Evolutionary conservation across 176 grass and related monocot species (phyloP).

Genomic region (Triticum dicoccoides): DNA sequence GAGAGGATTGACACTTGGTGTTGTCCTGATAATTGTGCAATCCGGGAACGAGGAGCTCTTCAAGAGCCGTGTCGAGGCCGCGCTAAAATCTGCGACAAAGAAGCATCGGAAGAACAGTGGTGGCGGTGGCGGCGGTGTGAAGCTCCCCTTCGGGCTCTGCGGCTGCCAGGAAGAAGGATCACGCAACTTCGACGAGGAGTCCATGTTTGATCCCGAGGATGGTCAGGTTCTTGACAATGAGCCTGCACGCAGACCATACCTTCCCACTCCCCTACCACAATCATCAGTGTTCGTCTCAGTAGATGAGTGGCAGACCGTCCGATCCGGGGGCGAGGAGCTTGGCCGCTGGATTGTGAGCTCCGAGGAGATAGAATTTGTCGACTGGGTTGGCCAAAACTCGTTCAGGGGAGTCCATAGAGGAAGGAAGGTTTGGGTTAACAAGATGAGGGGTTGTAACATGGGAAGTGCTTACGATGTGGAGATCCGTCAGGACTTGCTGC

Average conservation of each 20-base stretch:
- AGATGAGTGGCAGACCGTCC: constrained; percentile 95
- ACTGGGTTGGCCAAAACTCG: constrained; percentile 69
- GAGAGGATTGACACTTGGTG: constrained; percentile 89
- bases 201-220: constrained; percentile 77
- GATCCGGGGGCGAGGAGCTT: constrained; percentile 85
- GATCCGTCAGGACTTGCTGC: constrained; percentile 84
- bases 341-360: constrained; percentile 73
- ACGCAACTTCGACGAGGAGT: constrained; percentile 75
- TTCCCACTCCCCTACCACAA: constrained; percentile 70
- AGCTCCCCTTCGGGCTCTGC: constrained; percentile 92
- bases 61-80: constrained; percentile 68
- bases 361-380: constrained; percentile 82
- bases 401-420: constrained; percentile 74
- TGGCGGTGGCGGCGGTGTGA: constrained; percentile 47
- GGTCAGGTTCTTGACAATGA: constrained; percentile 56
- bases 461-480: constrained; percentile 89
- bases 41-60: constrained; percentile 65
- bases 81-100: constrained; percentile 62
- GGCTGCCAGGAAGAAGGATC: constrained; percentile 95
- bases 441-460: constrained; percentile 89
- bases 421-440: constrained; percentile 87
- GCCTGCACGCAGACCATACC: constrained; percentile 40
- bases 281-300: constrained; percentile 88
- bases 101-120: constrained; percentile 66
- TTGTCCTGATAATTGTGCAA: constrained; percentile 77